Evolutionary conservation across 768 basidiomycete species (phyloP), one percentile per base, ranked within the genome.

Genomic region (Serpula lacrymans): DNA sequence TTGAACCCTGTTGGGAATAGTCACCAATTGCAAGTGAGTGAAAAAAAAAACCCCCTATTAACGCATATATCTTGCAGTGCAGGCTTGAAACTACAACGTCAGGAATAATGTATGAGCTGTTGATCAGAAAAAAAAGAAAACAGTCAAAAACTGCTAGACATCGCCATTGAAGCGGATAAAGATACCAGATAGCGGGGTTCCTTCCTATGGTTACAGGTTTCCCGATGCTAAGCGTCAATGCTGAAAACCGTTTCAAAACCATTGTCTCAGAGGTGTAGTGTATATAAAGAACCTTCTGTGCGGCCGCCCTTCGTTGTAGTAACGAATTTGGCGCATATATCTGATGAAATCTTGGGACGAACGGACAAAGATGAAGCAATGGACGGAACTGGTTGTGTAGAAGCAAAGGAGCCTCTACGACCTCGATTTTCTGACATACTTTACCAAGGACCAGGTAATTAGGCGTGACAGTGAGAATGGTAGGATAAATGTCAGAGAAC

Each of bases 61-160:
- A 84, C 88, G 84, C 88, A 75, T 87, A 82, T 71, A 86, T 60
- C 58, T 82, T 84, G 70, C 83, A 88, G 57, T 87, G 84, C 25
- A 85, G 51, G 34, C 71, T 77, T 4, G 88, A 91, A 14, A 89
- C 78, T 28, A 76, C 70, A 12, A 64, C 52, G 37, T 86, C 80
- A 14, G 72, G 54, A 22, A 88, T 65, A 21, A 86, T 73, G 50
- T 89, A 91, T 28, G 84, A 65, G 47, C 67, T 68, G 36, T 31
- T 35, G 36, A 41, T n/a, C 17, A 21, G 18, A 20, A 21, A 37
- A 46, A 12, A 31, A 41, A 27, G 36, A 29, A 26, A 21, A 24
- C 33, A 25, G 17, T 24, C 3, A 21, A 34, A 34, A 16, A 4
- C 9, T 22, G 24, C 10, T 22, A 20, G n/a, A 34, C 25, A 21